Conservation (phyloP, 495 filamentous ascomycete genomes). For the Neurospora sp. region DNA sequence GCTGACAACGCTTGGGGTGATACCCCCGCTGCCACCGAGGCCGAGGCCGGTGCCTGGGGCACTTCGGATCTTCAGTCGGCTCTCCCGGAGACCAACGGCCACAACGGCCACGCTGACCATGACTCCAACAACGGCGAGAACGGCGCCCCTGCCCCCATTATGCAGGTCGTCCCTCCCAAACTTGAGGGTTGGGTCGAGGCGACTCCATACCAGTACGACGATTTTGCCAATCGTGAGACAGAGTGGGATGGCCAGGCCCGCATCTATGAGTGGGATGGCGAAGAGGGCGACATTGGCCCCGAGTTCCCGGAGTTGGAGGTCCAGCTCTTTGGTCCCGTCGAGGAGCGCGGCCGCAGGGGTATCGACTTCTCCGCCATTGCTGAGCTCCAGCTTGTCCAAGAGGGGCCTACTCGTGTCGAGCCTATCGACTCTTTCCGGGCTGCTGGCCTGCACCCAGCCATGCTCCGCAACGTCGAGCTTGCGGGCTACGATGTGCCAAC, state of each 20-base stretch:
- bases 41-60: constrained; percentile 5
- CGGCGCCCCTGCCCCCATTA: background rate
- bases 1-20: background rate
- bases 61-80: constrained; percentile 14
- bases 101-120: background rate
- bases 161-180: constrained; percentile 1
- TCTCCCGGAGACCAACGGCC: background rate
- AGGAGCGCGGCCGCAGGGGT: constrained; percentile 25
- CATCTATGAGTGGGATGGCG: constrained; percentile 77
- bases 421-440: constrained; percentile 57
- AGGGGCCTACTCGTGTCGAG: constrained; percentile 42
- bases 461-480: constrained; percentile 66
- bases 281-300: constrained; percentile 79
- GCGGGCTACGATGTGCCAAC: constrained; percentile 58
- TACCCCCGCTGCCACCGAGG: background rate
- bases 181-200: constrained; percentile 43
- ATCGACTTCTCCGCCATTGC: constrained; percentile 46
- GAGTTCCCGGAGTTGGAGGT: constrained; percentile 54
- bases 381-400: constrained; percentile 47
- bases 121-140: background rate
- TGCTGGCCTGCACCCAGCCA: constrained; percentile 75
- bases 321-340: constrained; percentile 53
- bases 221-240: constrained; percentile 21
- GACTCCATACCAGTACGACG: constrained; percentile 44
- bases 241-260: constrained; percentile 38